Percentiles rank a stretch among this genome's conserved stretches.
These are phyloP conservation scores for Avena insularis DNA, from an alignment of 176 grass and related monocot species.

Conservation along the genomic window DNA sequence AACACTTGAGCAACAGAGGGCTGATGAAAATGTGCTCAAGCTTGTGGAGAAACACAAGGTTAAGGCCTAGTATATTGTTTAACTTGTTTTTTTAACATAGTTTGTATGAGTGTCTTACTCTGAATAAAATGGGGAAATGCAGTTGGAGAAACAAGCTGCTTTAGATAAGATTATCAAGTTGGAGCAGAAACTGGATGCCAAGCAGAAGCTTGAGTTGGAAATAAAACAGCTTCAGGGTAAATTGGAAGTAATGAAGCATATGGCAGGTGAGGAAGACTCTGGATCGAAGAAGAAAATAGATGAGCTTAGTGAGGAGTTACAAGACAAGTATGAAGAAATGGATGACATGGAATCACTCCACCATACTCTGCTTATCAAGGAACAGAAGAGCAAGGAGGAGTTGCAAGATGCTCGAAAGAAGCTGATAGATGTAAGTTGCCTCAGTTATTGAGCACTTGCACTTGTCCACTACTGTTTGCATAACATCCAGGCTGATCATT, in stretches of 20 bases:
- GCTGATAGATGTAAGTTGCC: conserved; percentile 41
- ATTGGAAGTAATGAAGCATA: conserved; percentile 15
- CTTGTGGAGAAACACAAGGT: not conserved
- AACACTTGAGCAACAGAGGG: not conserved
- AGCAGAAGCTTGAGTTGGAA: conserved; percentile 47
- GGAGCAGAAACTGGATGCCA: not conserved
- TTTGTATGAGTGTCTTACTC: not conserved
- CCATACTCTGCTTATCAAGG: not conserved
- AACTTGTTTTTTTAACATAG: not conserved
- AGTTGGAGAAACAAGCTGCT: not conserved
- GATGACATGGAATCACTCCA: conserved; percentile 42
- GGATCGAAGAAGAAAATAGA: conserved; percentile 22
- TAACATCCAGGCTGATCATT: too few species aligned
- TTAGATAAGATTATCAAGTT: not conserved
- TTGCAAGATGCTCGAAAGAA: conserved; percentile 47
- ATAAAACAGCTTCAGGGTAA: conserved; percentile 33
- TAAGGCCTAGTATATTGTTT: not conserved
- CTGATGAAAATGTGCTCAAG: not conserved
- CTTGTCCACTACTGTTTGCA: not conserved
- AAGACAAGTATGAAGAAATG: conserved; percentile 38
- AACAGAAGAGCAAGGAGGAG: conserved; percentile 37
- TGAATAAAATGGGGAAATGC: not conserved
- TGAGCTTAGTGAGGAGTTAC: conserved; percentile 20
- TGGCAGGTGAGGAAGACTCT: not conserved
- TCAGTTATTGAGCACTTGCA: not conserved